Conservation (phyloP, 1,284 basidiomycete species). For the Leccinum huronense region DNA sequence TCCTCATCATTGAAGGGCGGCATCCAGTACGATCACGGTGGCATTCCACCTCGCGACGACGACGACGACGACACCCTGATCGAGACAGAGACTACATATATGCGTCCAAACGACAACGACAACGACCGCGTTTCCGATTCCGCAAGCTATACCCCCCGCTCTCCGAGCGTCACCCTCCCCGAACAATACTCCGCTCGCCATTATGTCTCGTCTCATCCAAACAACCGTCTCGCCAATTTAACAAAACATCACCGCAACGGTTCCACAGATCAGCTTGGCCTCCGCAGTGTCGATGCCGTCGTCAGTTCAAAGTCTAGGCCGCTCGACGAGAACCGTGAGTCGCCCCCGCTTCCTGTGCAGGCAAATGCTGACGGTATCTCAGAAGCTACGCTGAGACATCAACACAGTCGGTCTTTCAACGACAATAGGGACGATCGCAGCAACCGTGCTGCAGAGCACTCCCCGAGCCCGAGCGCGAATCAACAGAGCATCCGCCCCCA, state of each 20-base stretch:
- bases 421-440: constrained; percentile 22
- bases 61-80: constrained; percentile 52
- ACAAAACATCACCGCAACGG: constrained; percentile 41
- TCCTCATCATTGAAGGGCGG: constrained; percentile 33
- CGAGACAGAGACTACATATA: constrained; percentile 41
- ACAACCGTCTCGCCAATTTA: constrained; percentile 25
- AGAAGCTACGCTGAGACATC: constrained; percentile 22
- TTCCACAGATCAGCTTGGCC: constrained; percentile 57
- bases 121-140: constrained; percentile 33
- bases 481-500: constrained; percentile 24
- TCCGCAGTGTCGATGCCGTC: constrained; percentile 54
- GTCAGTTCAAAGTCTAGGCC: constrained; percentile 47
- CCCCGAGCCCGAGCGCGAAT: constrained; percentile 12
- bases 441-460: constrained; percentile 21
- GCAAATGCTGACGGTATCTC: constrained; percentile 19
- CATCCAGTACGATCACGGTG: constrained; percentile 31
- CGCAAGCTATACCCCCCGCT: constrained; percentile 67
- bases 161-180: constrained; percentile 58
- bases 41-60: constrained; percentile 38
- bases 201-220: constrained; percentile 23
- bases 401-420: constrained; percentile 22
- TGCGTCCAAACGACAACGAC: constrained; percentile 32
- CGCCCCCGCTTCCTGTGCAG: constrained; percentile 7
- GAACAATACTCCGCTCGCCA: constrained; percentile 37
- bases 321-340: constrained; percentile 33